Base-by-base conservation (phyloP, 2,329 filamentous ascomycete genomes). In the Aspergillus ochraceus region DNA sequence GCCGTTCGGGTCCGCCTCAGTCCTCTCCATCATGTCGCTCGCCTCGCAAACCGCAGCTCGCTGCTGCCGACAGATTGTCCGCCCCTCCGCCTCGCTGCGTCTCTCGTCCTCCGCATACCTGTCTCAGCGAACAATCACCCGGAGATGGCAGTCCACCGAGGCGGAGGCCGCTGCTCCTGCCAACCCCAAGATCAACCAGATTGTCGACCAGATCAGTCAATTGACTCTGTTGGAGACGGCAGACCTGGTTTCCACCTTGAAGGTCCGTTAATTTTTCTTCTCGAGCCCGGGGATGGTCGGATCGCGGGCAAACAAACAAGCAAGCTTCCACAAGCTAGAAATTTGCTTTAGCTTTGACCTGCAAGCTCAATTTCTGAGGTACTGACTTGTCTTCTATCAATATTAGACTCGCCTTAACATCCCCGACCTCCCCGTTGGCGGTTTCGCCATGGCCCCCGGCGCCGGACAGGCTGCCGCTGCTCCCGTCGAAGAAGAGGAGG, bases 171-270 rank as follows among this genome's bases (percentile, higher is more conserved):
- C 83, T 57, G 79, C 82, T 59, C 77, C 85, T 70, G 79, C 82
- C 63, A 96, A 91, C 80, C 92, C 95, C 64, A 99, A 99, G 86
- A 97, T 99, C 72, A 80, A 88, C 70, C 87, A 86, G 61, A 99
- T 99, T 74, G 95, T 99, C 73, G 93, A 99, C 77, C 93, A 99
- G 81, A 99, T 99, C 79, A 96, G 94, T 81, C 89, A 95, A 86
- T 89, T 99, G 86, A 99, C 93, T 49, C 85, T 99, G 60, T 82
- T 99, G 71, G 96, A 99, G 86, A 99, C 95, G 45, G 94, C 96
- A 60, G 95, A 98, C 76, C 84, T 99, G 61, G 95, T 99, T 57
- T 88, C 93, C 57, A 92, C 88, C 79, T 83, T 99, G 76, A 99
- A 99, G 90, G 95, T 98, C 80, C 51, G 68, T 71, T 60, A 19